Evolutionary conservation across 225 moss, liverwort and hornwort species (phyloP).

Genomic region (Thuidium tamariscinum): DNA sequence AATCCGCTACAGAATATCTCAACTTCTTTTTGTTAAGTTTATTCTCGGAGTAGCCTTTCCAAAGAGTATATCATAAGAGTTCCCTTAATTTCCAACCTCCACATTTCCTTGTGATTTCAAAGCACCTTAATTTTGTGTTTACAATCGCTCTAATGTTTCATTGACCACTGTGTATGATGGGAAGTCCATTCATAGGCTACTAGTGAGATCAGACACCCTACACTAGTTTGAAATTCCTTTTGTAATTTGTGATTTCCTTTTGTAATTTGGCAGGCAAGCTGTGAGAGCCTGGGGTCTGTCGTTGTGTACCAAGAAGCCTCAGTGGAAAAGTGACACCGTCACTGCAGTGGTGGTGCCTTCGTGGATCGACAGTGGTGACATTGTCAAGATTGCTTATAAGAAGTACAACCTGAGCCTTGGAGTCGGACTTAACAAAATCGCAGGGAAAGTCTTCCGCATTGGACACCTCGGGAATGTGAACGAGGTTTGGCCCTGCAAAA

Average conservation of each 20-base stretch:
- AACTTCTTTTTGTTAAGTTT: not conserved
- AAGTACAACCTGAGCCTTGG: conserved; percentile 87
- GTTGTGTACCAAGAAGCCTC: conserved; percentile 46
- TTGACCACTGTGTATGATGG: not conserved
- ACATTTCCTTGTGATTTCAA: not conserved
- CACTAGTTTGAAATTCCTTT: too few relatives aligned
- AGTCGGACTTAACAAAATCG: conserved; percentile 75
- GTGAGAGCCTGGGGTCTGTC: conserved; percentile 84
- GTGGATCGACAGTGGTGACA: conserved; percentile 48
- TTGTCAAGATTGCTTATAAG: conserved; percentile 75
- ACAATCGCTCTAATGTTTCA: not conserved
- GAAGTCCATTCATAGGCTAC: not conserved
- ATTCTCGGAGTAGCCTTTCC: not conserved
- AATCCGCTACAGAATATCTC: not conserved
- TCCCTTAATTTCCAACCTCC: not conserved
- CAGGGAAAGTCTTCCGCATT: conserved; percentile 85
- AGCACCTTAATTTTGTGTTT: not conserved
- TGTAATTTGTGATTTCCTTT: not conserved
- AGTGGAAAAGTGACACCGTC: conserved; percentile 88
- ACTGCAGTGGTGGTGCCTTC: conserved; percentile 82
- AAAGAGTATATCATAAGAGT: too few relatives aligned
- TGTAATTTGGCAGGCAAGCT: conserved; percentile 59
- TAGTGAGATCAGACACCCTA: not conserved
- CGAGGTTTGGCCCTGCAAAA: conserved; percentile 32
- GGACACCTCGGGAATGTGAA: conserved; percentile 90